phyloP scores from a whole-genome alignment of 169 alveolate species.

The Eimeria tenella region DNA sequence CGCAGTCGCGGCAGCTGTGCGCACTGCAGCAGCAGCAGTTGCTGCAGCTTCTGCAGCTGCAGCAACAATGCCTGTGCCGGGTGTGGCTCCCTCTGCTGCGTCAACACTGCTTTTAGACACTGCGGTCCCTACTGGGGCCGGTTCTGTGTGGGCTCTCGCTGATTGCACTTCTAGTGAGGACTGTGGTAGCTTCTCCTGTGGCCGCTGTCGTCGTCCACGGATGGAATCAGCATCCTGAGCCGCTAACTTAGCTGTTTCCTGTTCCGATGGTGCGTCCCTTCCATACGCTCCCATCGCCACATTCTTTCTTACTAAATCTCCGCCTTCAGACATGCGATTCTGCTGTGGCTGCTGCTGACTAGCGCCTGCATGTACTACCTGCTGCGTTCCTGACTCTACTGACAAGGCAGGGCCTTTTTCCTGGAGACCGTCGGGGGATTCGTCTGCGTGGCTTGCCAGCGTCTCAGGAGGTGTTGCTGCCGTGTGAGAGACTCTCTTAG shows the following conservation, averaged over 20 bases:
- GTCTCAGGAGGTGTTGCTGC: conserved; percentile 60
- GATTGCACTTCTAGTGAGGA: background rate
- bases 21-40: conserved; percentile 71
- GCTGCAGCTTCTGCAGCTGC: conserved; percentile 74
- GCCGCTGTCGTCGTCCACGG: conserved; percentile 1
- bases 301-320: background rate
- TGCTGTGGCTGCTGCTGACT: conserved; percentile 50
- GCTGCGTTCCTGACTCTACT: background rate
- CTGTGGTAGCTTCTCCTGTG: background rate
- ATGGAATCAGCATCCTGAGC: conserved; percentile 27
- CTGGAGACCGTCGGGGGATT: conserved; percentile 52
- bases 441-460: conserved; percentile 66
- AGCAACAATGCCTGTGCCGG: conserved; percentile 31
- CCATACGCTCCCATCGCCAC: background rate
- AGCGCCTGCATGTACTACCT: background rate
- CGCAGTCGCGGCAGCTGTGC: conserved; percentile 64
- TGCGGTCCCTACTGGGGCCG: background rate
- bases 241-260: background rate
- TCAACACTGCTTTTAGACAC: background rate
- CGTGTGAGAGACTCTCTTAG: conserved; percentile 49
- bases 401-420: background rate
- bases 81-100: background rate
- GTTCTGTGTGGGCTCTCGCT: background rate
- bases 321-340: background rate
- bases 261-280: background rate